These are phyloP conservation scores for Plectosphaerella sp. DNA, from an alignment of 2,329 filamentous ascomycete species.

Conservation along the genomic window DNA sequence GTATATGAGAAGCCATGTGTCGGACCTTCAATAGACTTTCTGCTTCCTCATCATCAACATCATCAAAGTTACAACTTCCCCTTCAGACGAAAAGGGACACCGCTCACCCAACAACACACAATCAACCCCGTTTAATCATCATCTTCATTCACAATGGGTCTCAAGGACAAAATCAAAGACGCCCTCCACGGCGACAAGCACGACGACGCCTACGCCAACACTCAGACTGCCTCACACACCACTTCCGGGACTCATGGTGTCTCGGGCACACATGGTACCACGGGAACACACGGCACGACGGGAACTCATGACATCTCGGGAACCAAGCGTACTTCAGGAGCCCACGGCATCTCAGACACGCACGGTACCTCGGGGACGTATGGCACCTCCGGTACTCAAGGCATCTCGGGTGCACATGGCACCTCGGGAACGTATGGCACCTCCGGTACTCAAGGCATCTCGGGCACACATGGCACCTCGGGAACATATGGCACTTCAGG, in stretches of 20 bases:
- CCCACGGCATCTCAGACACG: too few species aligned
- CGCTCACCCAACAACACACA: background rate
- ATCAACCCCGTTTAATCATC: background rate
- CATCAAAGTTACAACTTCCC: background rate
- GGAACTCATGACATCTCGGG: too few species aligned
- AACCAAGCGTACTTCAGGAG: too few species aligned
- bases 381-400: too few species aligned
- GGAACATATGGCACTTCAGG: too few species aligned
- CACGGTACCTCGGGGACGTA: too few species aligned
- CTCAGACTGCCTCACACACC: background rate
- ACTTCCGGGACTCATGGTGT: too few species aligned
- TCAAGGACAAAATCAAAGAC: conserved; percentile 13
- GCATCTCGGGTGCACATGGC: too few species aligned
- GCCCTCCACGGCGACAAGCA: conserved; percentile 8
- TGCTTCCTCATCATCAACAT: background rate
- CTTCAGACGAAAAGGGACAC: background rate
- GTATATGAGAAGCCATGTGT: background rate
- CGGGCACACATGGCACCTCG: too few species aligned
- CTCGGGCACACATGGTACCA: background rate
- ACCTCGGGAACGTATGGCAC: too few species aligned
- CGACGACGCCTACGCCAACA: background rate
- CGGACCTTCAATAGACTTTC: background rate
- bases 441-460: too few species aligned
- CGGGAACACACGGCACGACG: background rate
- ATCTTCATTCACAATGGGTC: conserved; percentile 8